Percentiles rank a stretch among this genome's conserved stretches.
phyloP scores from a whole-genome alignment of 495 filamentous ascomycete genomes.

The Thozetella sp. region DNA sequence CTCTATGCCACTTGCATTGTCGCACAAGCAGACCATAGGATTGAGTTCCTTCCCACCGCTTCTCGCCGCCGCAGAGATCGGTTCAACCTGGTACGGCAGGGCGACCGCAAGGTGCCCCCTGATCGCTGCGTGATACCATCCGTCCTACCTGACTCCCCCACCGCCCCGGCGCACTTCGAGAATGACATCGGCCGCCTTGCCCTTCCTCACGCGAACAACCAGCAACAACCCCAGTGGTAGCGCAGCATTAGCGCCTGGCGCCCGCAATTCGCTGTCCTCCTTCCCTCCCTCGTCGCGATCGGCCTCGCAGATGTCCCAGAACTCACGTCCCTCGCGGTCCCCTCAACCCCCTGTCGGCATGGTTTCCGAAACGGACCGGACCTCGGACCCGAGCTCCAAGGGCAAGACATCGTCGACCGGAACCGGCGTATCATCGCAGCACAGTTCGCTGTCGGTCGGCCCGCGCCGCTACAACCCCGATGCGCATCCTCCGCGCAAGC shows the following conservation, averaged over 20 bases:
- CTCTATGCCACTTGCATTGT: not conserved
- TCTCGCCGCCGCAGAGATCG: no score
- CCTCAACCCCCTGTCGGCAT: conserved; percentile 43
- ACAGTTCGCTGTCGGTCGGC: conserved; percentile 51
- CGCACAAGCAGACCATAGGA: not conserved
- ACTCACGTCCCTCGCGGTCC: conserved; percentile 49
- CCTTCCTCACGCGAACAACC: conserved; percentile 11
- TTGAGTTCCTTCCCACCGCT: not conserved
- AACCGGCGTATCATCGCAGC: conserved; percentile 51
- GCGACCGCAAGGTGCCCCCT: not conserved
- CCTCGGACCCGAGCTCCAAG: conserved; percentile 56
- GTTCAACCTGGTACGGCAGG: not conserved
- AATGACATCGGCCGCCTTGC: conserved; percentile 16
- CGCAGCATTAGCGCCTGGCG: conserved; percentile 15
- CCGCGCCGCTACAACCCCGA: conserved; percentile 37
- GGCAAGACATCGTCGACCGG: conserved; percentile 53
- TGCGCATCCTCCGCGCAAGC: conserved; percentile 44
- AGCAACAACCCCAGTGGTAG: conserved; percentile 15
- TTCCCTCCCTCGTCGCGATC: conserved; percentile 59
- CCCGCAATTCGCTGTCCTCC: conserved; percentile 60
- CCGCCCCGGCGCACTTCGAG: not conserved
- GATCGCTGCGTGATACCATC: not conserved
- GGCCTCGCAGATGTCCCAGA: conserved; percentile 51
- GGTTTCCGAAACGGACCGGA: conserved; percentile 43
- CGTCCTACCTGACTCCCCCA: not conserved